Evolutionary conservation across 345 rosid genomes (phyloP).

Genomic region (Reutealis trisperma): DNA sequence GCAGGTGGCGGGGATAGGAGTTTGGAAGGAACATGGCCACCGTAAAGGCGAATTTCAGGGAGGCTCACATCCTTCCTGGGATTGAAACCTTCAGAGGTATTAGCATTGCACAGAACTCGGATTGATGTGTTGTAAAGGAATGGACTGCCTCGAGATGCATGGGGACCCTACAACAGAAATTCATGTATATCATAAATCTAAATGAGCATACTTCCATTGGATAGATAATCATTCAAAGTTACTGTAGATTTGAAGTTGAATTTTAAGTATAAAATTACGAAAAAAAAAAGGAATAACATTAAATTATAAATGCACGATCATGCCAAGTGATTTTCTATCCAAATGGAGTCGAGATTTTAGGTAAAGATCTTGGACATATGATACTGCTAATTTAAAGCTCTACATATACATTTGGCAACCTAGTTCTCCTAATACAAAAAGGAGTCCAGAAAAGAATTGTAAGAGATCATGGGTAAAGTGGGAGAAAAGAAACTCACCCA

Average conservation of each 20-base stretch:
- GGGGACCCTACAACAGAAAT: conserved; percentile 61
- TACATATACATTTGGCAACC: neutral
- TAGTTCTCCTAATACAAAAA: too few relatives aligned
- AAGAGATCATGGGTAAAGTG: neutral
- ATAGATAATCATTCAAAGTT: too few relatives aligned
- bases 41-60: conserved; percentile 67
- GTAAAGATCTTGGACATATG: neutral
- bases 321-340: too few relatives aligned
- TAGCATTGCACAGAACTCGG: conserved; percentile 89
- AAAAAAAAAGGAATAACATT: too few relatives aligned
- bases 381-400: neutral
- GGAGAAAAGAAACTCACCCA: conserved; percentile 51
- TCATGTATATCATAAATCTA: neutral
- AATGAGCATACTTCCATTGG: too few relatives aligned
- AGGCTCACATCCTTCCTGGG: conserved; percentile 73
- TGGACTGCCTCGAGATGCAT: conserved; percentile 52
- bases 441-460: too few relatives aligned
- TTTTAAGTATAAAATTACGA: too few relatives aligned
- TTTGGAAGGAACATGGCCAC: conserved; percentile 47
- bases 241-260: too few relatives aligned
- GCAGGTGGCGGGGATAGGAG: conserved; percentile 46
- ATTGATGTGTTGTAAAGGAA: conserved; percentile 64
- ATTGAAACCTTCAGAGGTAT: conserved; percentile 86
- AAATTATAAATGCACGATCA: too few relatives aligned
- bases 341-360: too few relatives aligned